Percentiles rank a stretch among this genome's conserved stretches.
Evolutionary conservation across 805 yeast species (phyloP).

Genomic region (Maudiozyma bulderi): DNA sequence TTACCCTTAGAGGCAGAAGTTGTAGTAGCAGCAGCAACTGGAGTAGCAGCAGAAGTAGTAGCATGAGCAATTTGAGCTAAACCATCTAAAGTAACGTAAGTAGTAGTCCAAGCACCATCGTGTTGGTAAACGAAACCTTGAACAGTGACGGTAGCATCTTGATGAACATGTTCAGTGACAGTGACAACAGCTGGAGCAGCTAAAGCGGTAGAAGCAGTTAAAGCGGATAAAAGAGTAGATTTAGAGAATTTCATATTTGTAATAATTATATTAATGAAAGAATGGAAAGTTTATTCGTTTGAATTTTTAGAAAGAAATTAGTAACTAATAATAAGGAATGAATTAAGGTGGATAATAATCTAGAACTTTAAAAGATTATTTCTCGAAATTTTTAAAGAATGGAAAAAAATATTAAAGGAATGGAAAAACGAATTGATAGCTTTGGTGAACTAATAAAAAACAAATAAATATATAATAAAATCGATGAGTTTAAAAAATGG

Average conservation of each 20-base stretch:
- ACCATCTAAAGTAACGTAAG: slow-evolving; percentile 15
- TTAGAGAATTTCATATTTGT: slow-evolving; percentile 8
- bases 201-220: slow-evolving; percentile 11
- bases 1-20: slow-evolving; percentile 6
- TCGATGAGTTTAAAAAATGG: too few species aligned
- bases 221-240: slow-evolving; percentile 5
- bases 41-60: slow-evolving; percentile 3
- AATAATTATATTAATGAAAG: neutral
- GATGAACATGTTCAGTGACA: slow-evolving; percentile 24
- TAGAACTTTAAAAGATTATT: too few species aligned
- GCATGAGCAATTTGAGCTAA: slow-evolving; percentile 5
- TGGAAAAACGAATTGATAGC: too few species aligned
- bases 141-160: slow-evolving; percentile 17
- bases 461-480: too few species aligned
- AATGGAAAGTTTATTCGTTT: too few species aligned
- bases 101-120: slow-evolving; percentile 19
- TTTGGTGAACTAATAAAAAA: too few species aligned
- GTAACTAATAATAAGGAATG: neutral
- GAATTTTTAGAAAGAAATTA: too few species aligned
- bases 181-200: slow-evolving; percentile 25
- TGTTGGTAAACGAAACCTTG: slow-evolving; percentile 24
- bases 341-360: too few species aligned
- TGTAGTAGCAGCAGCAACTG: slow-evolving; percentile 3
- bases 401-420: too few species aligned
- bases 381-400: too few species aligned